A percentile compares a stretch with the other conserved stretches of the same genome.
Conservation (phyloP, 495 filamentous ascomycete species). For the Aspergillus funiculosus region DNA sequence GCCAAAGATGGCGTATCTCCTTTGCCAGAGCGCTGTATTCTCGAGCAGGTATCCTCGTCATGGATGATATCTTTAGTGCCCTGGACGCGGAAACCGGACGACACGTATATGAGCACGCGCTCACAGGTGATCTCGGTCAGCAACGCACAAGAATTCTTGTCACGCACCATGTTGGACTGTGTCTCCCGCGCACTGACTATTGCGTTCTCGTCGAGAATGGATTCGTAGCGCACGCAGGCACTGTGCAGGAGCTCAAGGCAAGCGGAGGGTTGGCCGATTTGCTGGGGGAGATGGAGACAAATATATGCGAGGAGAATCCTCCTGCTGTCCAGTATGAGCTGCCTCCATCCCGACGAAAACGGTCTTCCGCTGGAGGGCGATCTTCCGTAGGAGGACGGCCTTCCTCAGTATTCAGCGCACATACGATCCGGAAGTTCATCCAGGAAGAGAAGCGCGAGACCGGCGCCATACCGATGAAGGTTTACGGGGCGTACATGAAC, state of each 20-base stretch:
- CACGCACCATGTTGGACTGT: conserved; percentile 72
- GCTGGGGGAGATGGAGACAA: conserved; percentile 47
- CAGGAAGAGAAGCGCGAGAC: conserved; percentile 62
- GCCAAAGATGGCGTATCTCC: conserved; percentile 71
- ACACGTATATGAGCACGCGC: conserved; percentile 66
- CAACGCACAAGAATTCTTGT: conserved; percentile 69
- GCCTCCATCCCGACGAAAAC: conserved; percentile 10
- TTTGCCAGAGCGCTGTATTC: conserved; percentile 76
- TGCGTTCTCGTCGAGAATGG: conserved; percentile 63
- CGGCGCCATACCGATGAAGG: conserved; percentile 53
- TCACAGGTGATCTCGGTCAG: conserved; percentile 60
- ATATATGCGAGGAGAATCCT: conserved; percentile 24
- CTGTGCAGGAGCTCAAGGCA: conserved; percentile 29
- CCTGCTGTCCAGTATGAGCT: conserved; percentile 1
- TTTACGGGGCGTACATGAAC: conserved; percentile 60
- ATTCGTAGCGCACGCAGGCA: conserved; percentile 54
- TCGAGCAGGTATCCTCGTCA: conserved; percentile 64
- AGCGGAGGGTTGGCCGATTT: conserved; percentile 53
- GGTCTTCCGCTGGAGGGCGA: conserved; percentile 8
- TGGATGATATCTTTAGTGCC: conserved; percentile 75
- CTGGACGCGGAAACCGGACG: conserved; percentile 63
- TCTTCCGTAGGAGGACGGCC: conserved; percentile 5
- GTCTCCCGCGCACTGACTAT: conserved; percentile 62
- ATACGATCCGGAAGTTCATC: conserved; percentile 54
- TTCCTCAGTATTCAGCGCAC: conserved; percentile 7